Evolutionary conservation across 2,329 filamentous ascomycete genomes (phyloP).

Genomic region (Colletotrichum euphorbiae): DNA sequence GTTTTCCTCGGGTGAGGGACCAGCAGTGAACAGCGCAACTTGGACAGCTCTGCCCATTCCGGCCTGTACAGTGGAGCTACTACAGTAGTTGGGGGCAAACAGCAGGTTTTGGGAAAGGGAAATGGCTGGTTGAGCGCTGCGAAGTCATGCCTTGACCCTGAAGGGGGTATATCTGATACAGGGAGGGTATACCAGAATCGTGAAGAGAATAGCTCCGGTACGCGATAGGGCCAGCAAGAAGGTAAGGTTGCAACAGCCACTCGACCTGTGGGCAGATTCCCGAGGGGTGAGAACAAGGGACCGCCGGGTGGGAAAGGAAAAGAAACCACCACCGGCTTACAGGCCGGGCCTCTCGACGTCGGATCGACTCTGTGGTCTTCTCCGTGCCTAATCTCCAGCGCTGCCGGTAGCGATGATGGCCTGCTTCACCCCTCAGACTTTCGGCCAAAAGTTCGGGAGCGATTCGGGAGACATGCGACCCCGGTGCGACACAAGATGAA

Average conservation of each 20-base stretch:
- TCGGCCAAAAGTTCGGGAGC: constrained; percentile 27
- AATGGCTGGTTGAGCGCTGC: constrained; percentile 29
- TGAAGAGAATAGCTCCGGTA: constrained; percentile 33
- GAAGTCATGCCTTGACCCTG: constrained; percentile 37
- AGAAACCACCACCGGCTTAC: constrained; percentile 1
- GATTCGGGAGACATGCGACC: constrained; percentile 32
- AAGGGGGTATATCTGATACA: constrained; percentile 41
- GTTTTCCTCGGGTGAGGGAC: constrained; percentile 27
- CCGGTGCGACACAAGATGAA: constrained; percentile 28
- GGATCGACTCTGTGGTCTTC: constrained; percentile 13
- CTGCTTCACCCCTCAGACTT: constrained; percentile 24
- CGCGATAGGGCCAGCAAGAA: constrained; percentile 40
- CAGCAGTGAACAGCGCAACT: constrained; percentile 25
- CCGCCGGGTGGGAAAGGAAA: constrained; percentile 23
- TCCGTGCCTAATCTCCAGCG: constrained; percentile 24
- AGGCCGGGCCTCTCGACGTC: constrained; percentile 16
- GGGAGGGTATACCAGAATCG: constrained; percentile 41
- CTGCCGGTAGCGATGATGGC: constrained; percentile 20
- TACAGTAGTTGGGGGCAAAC: constrained; percentile 34
- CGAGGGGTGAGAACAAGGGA: constrained; percentile 34
- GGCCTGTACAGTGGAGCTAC: constrained; percentile 30
- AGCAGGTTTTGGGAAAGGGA: constrained; percentile 37
- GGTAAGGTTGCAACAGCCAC: constrained; percentile 37
- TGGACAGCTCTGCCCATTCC: constrained; percentile 33
- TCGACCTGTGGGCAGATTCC: constrained; percentile 39